Evolutionary conservation across 345 rosid species (phyloP).

Genomic region (Brassica rapa): DNA sequence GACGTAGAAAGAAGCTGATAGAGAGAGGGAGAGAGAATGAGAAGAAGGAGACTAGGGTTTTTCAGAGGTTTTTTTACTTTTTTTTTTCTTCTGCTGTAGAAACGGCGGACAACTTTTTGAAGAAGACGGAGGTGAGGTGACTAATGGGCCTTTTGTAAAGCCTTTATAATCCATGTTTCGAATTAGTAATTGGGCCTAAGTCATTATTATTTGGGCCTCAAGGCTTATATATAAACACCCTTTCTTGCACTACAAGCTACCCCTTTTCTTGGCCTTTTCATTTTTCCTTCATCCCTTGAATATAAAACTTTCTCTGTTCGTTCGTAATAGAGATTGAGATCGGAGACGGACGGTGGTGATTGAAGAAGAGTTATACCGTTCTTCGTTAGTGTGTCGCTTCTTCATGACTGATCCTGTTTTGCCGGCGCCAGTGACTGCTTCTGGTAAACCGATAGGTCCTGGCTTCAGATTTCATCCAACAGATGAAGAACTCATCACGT

Average conservation of each 20-base stretch:
- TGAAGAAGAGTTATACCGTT: background rate
- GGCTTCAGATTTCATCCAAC: background rate
- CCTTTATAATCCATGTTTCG: background rate
- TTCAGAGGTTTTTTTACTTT: conserved; percentile 26
- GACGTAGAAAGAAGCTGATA: background rate
- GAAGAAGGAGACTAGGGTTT: conserved; percentile 33
- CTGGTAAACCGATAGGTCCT: background rate
- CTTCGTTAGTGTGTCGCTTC: background rate
- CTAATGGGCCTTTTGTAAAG: background rate
- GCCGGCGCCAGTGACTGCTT: background rate
- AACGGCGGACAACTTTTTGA: conserved; percentile 17
- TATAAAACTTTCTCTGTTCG: background rate
- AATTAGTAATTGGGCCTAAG: background rate
- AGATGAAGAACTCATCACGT: background rate
- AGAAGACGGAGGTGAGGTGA: background rate
- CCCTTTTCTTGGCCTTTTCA: background rate
- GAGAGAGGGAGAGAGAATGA: background rate
- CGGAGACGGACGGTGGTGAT: background rate
- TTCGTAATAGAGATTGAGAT: background rate
- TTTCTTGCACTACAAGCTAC: background rate
- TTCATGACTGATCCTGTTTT: conserved; percentile 2
- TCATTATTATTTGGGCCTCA: background rate
- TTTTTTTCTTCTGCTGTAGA: background rate
- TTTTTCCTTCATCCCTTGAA: background rate
- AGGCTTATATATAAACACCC: background rate